A percentile compares a stretch with the other conserved stretches of the same genome.
These are phyloP conservation scores for Pelagomonas calceolata DNA, from an alignment of 108 stramenopile species.

Conservation along the genomic window DNA sequence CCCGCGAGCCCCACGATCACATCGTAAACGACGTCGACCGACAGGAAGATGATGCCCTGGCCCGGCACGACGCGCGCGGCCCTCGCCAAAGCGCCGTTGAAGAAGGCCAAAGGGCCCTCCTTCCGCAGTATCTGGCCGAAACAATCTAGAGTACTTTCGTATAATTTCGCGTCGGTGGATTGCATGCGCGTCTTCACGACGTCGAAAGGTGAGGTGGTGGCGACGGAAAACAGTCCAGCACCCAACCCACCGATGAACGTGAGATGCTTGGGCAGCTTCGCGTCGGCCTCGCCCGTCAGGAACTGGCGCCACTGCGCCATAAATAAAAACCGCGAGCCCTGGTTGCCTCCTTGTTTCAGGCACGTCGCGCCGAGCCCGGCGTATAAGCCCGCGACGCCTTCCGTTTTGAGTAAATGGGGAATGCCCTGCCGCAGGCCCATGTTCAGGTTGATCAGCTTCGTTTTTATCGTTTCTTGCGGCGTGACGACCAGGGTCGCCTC, in stretches of 20 bases:
- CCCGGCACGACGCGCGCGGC: slow-evolving; percentile 85
- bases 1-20: too few relatives aligned
- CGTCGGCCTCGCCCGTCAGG: slow-evolving; percentile 61
- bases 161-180: slow-evolving; percentile 73
- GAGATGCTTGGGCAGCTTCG: slow-evolving; percentile 57
- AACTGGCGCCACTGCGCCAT: slow-evolving; percentile 88
- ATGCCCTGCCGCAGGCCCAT: slow-evolving; percentile 68
- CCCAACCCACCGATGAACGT: slow-evolving; percentile 89
- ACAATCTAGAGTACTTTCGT: slow-evolving; percentile 75
- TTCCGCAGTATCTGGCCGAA: slow-evolving; percentile 67
- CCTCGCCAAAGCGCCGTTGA: slow-evolving; percentile 84
- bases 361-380: slow-evolving; percentile 82
- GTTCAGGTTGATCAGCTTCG: slow-evolving; percentile 85
- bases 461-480: slow-evolving; percentile 95
- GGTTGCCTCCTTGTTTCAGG: slow-evolving; percentile 92
- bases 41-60: slow-evolving; percentile 96
- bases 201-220: slow-evolving; percentile 93
- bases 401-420: slow-evolving; percentile 60
- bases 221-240: slow-evolving; percentile 88
- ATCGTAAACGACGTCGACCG: slow-evolving; percentile 78
- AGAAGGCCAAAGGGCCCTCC: slow-evolving; percentile 81
- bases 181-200: slow-evolving; percentile 98
- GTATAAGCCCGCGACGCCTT: slow-evolving; percentile 89
- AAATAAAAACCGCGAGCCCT: slow-evolving; percentile 93
- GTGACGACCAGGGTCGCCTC: slow-evolving; percentile 88